These are phyloP conservation scores for Ophiostoma sp. DNA, from an alignment of 2,329 filamentous ascomycete species.

Conservation along the genomic window DNA sequence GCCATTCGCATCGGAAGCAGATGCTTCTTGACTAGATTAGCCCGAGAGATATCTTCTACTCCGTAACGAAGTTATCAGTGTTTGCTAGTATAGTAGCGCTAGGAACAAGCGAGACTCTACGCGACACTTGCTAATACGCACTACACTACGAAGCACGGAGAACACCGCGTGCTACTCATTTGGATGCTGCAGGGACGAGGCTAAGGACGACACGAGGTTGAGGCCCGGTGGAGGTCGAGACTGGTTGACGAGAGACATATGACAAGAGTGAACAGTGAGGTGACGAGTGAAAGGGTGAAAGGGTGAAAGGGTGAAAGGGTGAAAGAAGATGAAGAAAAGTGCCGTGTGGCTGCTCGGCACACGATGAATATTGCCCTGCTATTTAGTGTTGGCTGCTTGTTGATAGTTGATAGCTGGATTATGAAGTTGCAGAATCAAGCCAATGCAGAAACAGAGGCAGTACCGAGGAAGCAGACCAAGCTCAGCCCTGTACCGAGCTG, in stretches of 20 bases:
- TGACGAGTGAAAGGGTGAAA: too few species aligned
- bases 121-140: not conserved
- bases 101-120: not conserved
- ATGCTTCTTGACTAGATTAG: not conserved
- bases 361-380: not conserved
- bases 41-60: not conserved
- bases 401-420: not conserved
- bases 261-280: not conserved
- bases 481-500: not conserved
- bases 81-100: not conserved
- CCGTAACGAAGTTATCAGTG: not conserved
- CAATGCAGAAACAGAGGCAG: not conserved
- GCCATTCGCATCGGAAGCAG: not conserved
- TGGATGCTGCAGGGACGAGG: not conserved
- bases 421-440: not conserved
- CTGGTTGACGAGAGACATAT: not conserved
- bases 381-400: not conserved
- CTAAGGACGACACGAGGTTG: not conserved
- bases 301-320: not conserved
- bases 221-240: not conserved
- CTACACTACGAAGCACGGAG: not conserved
- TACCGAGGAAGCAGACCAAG: not conserved
- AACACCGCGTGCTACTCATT: not conserved
- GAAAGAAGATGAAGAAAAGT: not conserved
- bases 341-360: slow-evolving; percentile 1